These are phyloP conservation scores for Talaromyces piceae DNA, from an alignment of 2,329 filamentous ascomycete genomes.

Conservation along the genomic window DNA sequence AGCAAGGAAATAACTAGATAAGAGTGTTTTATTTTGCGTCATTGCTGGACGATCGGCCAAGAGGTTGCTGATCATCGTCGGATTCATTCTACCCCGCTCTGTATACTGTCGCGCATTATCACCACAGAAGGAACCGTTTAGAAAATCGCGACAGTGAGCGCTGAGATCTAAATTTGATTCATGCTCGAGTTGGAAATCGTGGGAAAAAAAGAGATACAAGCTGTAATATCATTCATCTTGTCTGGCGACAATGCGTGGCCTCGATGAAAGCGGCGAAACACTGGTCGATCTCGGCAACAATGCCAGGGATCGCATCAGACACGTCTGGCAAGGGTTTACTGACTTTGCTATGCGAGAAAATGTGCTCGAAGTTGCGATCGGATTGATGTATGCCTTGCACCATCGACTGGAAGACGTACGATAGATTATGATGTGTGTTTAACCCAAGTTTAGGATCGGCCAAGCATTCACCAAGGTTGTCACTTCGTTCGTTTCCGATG, in stretches of 20 bases:
- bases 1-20: not conserved
- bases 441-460: slow-evolving; percentile 47
- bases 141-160: too few relatives aligned
- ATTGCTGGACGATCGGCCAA: not conserved
- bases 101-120: not conserved
- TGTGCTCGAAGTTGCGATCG: slow-evolving; percentile 67
- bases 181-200: too few relatives aligned
- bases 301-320: slow-evolving; percentile 40
- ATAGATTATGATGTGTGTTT: not conserved
- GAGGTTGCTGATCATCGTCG: not conserved
- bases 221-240: not conserved
- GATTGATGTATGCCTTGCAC: slow-evolving; percentile 53
- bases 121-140: too few relatives aligned
- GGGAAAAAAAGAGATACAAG: too few relatives aligned
- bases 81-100: not conserved
- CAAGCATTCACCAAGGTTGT: slow-evolving; percentile 64
- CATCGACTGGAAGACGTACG: slow-evolving; percentile 9
- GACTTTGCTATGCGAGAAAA: slow-evolving; percentile 70
- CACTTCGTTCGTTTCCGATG: slow-evolving; percentile 63
- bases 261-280: slow-evolving; percentile 22
- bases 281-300: slow-evolving; percentile 32
- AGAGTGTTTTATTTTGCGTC: not conserved
- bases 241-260: slow-evolving; percentile 19
- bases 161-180: not conserved
- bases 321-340: slow-evolving; percentile 56